These are phyloP conservation scores for Ananas comosus DNA, from an alignment of 176 grass and related monocot genomes.

Conservation along the genomic window DNA sequence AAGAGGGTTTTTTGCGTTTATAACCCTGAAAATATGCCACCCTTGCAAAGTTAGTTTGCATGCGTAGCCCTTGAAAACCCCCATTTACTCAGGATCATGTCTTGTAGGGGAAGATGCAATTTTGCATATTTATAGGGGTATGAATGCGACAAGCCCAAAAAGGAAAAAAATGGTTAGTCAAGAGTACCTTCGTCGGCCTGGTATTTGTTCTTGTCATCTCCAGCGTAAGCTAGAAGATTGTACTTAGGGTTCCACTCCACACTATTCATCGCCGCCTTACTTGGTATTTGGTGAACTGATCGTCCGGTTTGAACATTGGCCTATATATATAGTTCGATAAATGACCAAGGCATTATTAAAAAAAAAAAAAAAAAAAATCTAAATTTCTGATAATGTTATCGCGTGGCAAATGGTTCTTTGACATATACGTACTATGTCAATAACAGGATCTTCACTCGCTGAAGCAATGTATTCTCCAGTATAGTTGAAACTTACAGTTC, in stretches of 20 bases:
- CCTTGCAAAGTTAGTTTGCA: no score
- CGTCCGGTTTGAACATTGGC: constrained; percentile 87
- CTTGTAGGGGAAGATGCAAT: no score
- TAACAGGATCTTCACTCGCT: constrained; percentile 94
- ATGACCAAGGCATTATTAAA: not conserved
- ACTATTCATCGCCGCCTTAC: constrained; percentile 92
- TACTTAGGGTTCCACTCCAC: constrained; percentile 99
- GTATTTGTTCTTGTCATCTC: constrained; percentile 98
- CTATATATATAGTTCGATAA: constrained; percentile 19
- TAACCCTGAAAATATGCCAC: not conserved
- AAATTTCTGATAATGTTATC: not conserved
- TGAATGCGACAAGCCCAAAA: not conserved
- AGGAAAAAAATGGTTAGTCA: not conserved
- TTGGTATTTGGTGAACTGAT: constrained; percentile 91
- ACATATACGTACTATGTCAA: constrained; percentile 75
- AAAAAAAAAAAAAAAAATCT: not conserved
- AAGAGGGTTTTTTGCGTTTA: no score
- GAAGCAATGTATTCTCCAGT: constrained; percentile 92
- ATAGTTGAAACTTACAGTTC: constrained; percentile 88
- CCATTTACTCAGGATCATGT: not conserved
- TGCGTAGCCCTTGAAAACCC: no score
- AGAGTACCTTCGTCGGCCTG: constrained; percentile 72
- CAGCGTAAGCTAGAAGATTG: constrained; percentile 89
- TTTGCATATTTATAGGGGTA: not conserved
- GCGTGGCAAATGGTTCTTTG: not conserved